phyloP scores from a whole-genome alignment of 2,329 filamentous ascomycete genomes.

The Gnomoniopsis smithogilvyi region DNA sequence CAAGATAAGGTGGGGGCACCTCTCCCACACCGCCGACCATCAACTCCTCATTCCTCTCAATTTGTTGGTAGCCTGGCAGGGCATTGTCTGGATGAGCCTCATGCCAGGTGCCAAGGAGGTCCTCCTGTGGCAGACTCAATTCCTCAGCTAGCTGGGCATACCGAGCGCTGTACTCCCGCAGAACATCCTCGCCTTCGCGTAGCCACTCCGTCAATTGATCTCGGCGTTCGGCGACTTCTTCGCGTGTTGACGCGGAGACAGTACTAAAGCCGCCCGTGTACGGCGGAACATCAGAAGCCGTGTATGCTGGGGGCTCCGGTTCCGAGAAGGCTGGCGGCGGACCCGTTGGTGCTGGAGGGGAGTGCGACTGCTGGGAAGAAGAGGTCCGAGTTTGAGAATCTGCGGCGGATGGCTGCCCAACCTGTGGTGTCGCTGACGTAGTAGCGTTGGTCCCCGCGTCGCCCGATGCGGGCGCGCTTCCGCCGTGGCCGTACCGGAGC shows the following conservation, averaged over 20 bases:
- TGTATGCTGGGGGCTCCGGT: slow-evolving; percentile 25
- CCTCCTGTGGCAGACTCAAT: slow-evolving; percentile 25
- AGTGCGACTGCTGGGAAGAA: background rate
- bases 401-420: background rate
- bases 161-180: slow-evolving; percentile 29
- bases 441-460: background rate
- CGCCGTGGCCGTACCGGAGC: slow-evolving; percentile 24
- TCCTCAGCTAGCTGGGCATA: slow-evolving; percentile 26
- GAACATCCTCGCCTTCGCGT: slow-evolving; percentile 27
- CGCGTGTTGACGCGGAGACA: slow-evolving; percentile 23
- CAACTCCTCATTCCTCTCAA: slow-evolving; percentile 27
- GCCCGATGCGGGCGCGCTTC: slow-evolving; percentile 3
- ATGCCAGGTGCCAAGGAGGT: slow-evolving; percentile 29
- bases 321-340: slow-evolving; percentile 13
- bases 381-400: background rate
- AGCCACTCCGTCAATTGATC: slow-evolving; percentile 28
- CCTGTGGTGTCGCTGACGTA: background rate
- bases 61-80: slow-evolving; percentile 25
- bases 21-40: slow-evolving; percentile 30
- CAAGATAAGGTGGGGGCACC: slow-evolving; percentile 29
- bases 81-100: slow-evolving; percentile 29
- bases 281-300: slow-evolving; percentile 25
- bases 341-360: background rate
- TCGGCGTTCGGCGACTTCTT: slow-evolving; percentile 25
- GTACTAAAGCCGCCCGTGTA: slow-evolving; percentile 25